Evolutionary conservation across 1,284 basidiomycete species (phyloP), one percentile per base, ranked within the genome.

Genomic region (Puccinia brachypodii): DNA sequence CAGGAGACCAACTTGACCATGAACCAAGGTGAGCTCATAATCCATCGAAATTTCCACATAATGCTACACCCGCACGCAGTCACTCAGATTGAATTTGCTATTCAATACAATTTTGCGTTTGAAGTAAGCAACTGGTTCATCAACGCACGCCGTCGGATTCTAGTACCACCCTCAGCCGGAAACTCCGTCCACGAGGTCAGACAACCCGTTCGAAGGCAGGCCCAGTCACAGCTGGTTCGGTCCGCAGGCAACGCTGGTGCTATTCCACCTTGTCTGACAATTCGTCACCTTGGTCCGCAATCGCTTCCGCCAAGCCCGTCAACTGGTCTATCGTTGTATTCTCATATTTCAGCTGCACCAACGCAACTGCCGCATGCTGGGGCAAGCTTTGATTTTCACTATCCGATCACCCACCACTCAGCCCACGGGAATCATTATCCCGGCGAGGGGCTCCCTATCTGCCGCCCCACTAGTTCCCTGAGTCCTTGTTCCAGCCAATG

Each of bases 1-100:
- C 90, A 92, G 85, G 91, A 92, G 72, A 95, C 93, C 0, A 92
- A 92, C 19, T 88, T 95, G 83, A 93, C 91, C 86, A 94, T 95
- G 91, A 92, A 90, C 86, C 93, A 95, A 87, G 93, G 95, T 81
- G 28, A 62, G 78, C 25, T 19, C 47, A 28, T 19, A 0, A 33
- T 76, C 19, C 19, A 76, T 60, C 56, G 4, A 68, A 4, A 1
- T 28, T 3, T 68, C 7, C 40, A 8, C 4, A 19, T 66, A 3
- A 60, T 33, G 28, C 33, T 28, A 1, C 22, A n/a, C n/a, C n/a
- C 19, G 25, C 19, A 56, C 19, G 25, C 25, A 2, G 53, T 19
- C n/a, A n/a, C n/a, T n/a, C n/a, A n/a, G n/a, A n/a, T n/a, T 25
- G 53, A 56, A 56, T 56, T 56, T n/a, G 19, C 53, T n/a, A n/a